These are phyloP conservation scores for Boletus rufocinnamomeus DNA, from an alignment of 768 basidiomycete species.

Conservation along the genomic window DNA sequence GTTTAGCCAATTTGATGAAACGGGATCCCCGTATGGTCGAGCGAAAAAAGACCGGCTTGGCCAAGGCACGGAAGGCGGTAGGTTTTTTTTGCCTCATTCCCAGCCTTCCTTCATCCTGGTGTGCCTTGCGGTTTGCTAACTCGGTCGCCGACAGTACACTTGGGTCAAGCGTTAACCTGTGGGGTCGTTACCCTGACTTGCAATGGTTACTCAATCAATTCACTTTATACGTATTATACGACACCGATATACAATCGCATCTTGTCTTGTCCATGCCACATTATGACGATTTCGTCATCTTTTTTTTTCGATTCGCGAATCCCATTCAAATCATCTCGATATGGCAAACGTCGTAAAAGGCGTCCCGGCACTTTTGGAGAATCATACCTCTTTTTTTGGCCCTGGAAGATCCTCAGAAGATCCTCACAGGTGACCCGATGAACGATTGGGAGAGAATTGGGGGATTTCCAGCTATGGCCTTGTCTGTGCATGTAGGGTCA, in stretches of 20 bases:
- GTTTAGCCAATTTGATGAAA: constrained; percentile 75
- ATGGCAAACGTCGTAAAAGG: neutral
- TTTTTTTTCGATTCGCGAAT: no score
- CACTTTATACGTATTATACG: neutral
- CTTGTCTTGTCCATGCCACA: neutral
- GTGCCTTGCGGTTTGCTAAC: constrained; percentile 6
- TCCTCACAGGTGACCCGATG: no score
- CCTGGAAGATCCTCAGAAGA: no score
- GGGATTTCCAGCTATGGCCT: no score
- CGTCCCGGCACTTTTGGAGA: neutral
- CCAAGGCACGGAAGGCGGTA: constrained; percentile 92
- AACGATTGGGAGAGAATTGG: no score
- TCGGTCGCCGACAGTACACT: constrained; percentile 56
- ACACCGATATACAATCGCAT: neutral
- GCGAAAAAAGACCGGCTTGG: constrained; percentile 92
- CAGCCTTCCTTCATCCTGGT: neutral
- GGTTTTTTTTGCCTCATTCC: constrained; percentile 34
- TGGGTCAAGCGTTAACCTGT: constrained; percentile 93
- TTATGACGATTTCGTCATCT: neutral
- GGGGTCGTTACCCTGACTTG: neutral
- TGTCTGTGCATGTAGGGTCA: no score
- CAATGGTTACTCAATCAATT: neutral
- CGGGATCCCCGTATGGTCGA: constrained; percentile 98
- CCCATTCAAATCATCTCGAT: neutral
- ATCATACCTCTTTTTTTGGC: no score